Percentiles rank a stretch among this genome's conserved stretches.
Conservation (phyloP, 2,329 filamentous ascomycete species). For the Fusarium albidum region DNA sequence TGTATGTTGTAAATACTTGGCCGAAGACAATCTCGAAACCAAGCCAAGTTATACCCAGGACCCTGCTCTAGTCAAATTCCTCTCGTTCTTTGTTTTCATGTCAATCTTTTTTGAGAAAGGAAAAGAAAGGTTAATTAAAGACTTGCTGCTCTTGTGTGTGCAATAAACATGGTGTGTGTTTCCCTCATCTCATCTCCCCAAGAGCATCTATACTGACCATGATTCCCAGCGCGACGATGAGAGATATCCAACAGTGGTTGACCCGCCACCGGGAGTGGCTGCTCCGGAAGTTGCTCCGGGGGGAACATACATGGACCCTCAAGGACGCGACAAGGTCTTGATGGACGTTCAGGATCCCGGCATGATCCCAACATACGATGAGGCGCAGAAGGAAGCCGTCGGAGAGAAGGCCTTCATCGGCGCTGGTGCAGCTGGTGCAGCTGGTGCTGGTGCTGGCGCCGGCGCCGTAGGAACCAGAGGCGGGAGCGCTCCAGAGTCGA, state of each 20-base stretch:
- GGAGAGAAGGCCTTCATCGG: neutral
- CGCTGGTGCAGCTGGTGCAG: neutral
- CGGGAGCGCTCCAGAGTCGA: slow-evolving; percentile 5
- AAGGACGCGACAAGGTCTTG: slow-evolving; percentile 22
- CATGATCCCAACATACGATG: slow-evolving; percentile 24
- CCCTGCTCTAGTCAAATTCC: neutral
- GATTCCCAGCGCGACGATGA: slow-evolving; percentile 27
- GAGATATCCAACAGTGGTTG: slow-evolving; percentile 26
- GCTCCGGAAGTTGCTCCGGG: slow-evolving; percentile 12
- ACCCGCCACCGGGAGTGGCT: neutral
- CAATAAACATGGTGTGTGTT: slow-evolving; percentile 5
- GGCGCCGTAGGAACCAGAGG: slow-evolving; percentile 10
- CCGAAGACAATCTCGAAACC: neutral
- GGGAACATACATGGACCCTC: neutral
- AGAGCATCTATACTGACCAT: neutral
- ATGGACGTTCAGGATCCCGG: slow-evolving; percentile 13
- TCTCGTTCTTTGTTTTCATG: neutral
- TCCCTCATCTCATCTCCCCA: neutral
- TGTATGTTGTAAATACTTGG: slow-evolving; percentile 2
- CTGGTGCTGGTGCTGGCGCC: neutral
- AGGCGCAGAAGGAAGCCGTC: slow-evolving; percentile 7
- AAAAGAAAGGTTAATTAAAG: neutral
- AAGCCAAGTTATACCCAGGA: neutral
- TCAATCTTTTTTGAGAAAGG: neutral
- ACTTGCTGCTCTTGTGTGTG: neutral